phyloP scores from a whole-genome alignment of 2,329 filamentous ascomycete species.

The Botryosphaeria dothidea region DNA sequence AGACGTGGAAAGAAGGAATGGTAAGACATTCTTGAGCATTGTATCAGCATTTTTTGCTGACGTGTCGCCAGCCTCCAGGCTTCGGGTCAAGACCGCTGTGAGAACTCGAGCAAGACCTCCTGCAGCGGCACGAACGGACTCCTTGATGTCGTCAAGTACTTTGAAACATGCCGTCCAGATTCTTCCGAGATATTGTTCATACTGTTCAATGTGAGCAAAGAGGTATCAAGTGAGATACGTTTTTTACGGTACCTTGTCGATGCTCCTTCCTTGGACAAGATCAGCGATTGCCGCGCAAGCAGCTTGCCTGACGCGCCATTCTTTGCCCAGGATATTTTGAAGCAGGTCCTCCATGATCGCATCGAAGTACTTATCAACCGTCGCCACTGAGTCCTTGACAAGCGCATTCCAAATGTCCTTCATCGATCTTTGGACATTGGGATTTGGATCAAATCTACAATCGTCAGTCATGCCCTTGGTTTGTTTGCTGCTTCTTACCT shows the following conservation, averaged over 20 bases:
- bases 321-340: conserved; percentile 80
- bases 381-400: conserved; percentile 81
- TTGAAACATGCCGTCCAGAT: conserved; percentile 87
- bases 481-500: conserved; percentile 40
- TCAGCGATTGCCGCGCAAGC: conserved; percentile 89
- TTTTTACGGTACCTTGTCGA: conserved; percentile 40
- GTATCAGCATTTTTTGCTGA: conserved; percentile 66
- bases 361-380: conserved; percentile 80
- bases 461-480: conserved; percentile 23
- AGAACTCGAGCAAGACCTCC: conserved; percentile 79
- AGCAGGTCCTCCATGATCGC: conserved; percentile 86
- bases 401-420: conserved; percentile 95
- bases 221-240: not conserved
- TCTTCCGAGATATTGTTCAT: conserved; percentile 79
- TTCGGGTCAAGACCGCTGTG: conserved; percentile 81
- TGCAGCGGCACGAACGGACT: conserved; percentile 79
- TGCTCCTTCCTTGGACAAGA: conserved; percentile 75
- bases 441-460: conserved; percentile 78
- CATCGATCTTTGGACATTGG: conserved; percentile 92
- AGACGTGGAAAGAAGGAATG: conserved; percentile 85
- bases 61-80: conserved; percentile 75
- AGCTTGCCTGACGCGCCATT: conserved; percentile 92
- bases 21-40: conserved; percentile 84
- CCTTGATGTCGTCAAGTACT: conserved; percentile 95
- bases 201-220: conserved; percentile 47